These are phyloP conservation scores for Byssochlamys sp. DNA, from an alignment of 2,329 filamentous ascomycete species.

Conservation along the genomic window DNA sequence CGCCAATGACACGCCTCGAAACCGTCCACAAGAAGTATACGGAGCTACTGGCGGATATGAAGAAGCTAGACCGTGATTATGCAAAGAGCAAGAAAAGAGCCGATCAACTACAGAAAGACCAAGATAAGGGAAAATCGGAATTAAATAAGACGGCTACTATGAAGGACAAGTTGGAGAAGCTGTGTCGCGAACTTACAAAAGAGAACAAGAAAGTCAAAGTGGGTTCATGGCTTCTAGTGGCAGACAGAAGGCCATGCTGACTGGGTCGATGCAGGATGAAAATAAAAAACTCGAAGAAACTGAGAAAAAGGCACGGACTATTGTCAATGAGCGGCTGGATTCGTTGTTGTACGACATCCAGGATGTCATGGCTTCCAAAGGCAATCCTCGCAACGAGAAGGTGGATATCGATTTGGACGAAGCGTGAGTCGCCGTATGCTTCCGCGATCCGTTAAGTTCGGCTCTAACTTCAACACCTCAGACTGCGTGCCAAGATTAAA, in stretches of 20 bases:
- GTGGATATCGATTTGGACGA: constrained; percentile 84
- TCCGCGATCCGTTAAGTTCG: constrained; percentile 1
- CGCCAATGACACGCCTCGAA: constrained; percentile 82
- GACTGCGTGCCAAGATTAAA: constrained; percentile 65
- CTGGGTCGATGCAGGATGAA: constrained; percentile 55
- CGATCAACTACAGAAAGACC: constrained; percentile 91
- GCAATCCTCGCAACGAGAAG: constrained; percentile 68
- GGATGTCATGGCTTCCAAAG: constrained; percentile 77
- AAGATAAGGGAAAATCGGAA: constrained; percentile 79
- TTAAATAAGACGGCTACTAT: constrained; percentile 80
- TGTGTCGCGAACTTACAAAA: constrained; percentile 85
- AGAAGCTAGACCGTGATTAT: constrained; percentile 85
- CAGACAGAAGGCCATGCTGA: constrained; percentile 7
- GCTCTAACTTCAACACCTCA: constrained; percentile 19
- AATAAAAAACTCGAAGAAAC: constrained; percentile 83
- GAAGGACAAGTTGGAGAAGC: constrained; percentile 93
- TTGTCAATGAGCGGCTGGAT: constrained; percentile 77
- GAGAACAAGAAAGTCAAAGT: constrained; percentile 99
- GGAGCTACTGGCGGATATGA: constrained; percentile 88
- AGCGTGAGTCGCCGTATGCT: constrained; percentile 50
- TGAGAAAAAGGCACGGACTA: constrained; percentile 69
- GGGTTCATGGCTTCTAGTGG: constrained; percentile 16
- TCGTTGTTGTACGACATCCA: constrained; percentile 74
- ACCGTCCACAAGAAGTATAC: constrained; percentile 82
- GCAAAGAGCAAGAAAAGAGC: constrained; percentile 91